phyloP scores from a whole-genome alignment of 441 rosid species.

The Euphorbia schlechtendalii region DNA sequence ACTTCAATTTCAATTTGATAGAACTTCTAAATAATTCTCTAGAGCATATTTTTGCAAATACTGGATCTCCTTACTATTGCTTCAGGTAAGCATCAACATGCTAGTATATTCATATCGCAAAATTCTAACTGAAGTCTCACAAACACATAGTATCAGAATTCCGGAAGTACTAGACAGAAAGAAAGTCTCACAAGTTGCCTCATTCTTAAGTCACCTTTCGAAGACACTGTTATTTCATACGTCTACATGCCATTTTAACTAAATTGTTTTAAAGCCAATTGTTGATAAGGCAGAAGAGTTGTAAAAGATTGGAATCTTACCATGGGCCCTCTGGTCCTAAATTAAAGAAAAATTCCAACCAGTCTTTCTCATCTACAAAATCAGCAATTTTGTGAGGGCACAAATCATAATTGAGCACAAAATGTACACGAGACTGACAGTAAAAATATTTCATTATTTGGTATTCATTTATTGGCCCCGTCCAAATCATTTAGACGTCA shows the following conservation, averaged over 20 bases:
- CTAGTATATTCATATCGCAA: not conserved
- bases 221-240: constrained; percentile 4
- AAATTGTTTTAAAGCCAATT: constrained; percentile 5
- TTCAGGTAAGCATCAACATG: not conserved
- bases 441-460: constrained; percentile 24
- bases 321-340: constrained; percentile 1
- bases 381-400: constrained; percentile 5
- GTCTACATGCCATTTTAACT: not conserved
- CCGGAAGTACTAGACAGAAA: not conserved
- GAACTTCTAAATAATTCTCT: not conserved
- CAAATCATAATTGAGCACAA: constrained; percentile 14
- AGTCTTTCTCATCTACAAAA: constrained; percentile 17
- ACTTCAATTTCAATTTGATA: too few relatives aligned
- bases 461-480: constrained; percentile 13
- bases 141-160: too few relatives aligned
- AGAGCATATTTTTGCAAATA: not conserved
- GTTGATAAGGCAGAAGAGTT: constrained; percentile 1
- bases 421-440: constrained; percentile 4
- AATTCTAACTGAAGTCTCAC: not conserved
- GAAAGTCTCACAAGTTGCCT: not conserved
- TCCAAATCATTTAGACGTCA: constrained; percentile 15
- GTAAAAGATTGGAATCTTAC: constrained; percentile 18
- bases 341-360: constrained; percentile 14
- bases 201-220: not conserved
- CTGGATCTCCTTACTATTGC: not conserved